Evolutionary conservation across 2,329 filamentous ascomycete genomes (phyloP).

Genomic region (Trichoderma brevicompactum): DNA sequence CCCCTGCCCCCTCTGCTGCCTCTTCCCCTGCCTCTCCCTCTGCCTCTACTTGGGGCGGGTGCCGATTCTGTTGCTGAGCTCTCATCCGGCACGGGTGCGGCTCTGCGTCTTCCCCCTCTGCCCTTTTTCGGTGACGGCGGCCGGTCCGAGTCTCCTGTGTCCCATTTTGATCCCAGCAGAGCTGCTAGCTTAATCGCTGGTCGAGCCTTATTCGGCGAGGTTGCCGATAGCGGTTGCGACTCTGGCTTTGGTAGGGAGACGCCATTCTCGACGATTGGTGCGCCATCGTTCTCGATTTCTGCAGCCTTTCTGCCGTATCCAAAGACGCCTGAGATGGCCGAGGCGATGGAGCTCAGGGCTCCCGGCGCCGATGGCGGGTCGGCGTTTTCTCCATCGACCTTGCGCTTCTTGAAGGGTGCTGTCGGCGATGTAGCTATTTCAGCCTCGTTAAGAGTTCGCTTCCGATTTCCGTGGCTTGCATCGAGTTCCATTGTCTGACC

Average conservation of each 20-base stretch:
- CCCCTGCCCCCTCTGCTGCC: slow-evolving; percentile 20
- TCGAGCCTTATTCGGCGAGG: slow-evolving; percentile 33
- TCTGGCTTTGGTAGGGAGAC: slow-evolving; percentile 29
- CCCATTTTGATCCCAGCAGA: slow-evolving; percentile 46
- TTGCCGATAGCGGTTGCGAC: slow-evolving; percentile 28
- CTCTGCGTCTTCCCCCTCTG: slow-evolving; percentile 14
- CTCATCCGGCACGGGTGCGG: neutral
- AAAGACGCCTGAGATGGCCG: slow-evolving; percentile 40
- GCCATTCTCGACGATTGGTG: slow-evolving; percentile 12
- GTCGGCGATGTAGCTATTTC: slow-evolving; percentile 34
- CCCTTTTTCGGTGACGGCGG: slow-evolving; percentile 26
- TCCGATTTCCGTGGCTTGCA: slow-evolving; percentile 33
- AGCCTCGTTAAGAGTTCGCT: slow-evolving; percentile 34
- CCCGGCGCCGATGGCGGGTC: slow-evolving; percentile 39
- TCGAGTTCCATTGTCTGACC: slow-evolving; percentile 37
- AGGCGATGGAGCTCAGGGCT: slow-evolving; percentile 40
- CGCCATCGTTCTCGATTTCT: slow-evolving; percentile 11
- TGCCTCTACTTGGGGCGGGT: slow-evolving; percentile 2
- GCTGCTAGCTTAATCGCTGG: slow-evolving; percentile 46
- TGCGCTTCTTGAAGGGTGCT: slow-evolving; percentile 40
- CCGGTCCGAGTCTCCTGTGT: slow-evolving; percentile 37
- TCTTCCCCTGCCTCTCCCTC: slow-evolving; percentile 9
- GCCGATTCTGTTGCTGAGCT: slow-evolving; percentile 1
- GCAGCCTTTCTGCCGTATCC: slow-evolving; percentile 30
- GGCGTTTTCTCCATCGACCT: slow-evolving; percentile 38